A percentile compares a stretch with the other conserved stretches of the same genome.
Evolutionary conservation across 805 yeast genomes (phyloP).

Genomic region (Barnettozyma californica): DNA sequence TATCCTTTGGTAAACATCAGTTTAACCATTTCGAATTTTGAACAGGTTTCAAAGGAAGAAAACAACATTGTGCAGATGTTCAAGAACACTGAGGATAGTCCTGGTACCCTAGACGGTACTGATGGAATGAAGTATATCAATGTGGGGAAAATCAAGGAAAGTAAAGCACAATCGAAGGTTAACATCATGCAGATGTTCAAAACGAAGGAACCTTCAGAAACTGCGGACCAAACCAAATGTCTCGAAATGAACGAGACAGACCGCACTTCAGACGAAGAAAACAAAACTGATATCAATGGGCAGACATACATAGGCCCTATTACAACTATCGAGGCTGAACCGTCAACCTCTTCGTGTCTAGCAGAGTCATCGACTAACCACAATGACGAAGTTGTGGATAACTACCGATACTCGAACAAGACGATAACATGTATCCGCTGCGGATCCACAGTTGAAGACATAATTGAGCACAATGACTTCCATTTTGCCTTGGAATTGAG

Average conservation of each 20-base stretch:
- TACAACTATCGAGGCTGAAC: neutral
- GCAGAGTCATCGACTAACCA: neutral
- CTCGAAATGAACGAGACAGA: neutral
- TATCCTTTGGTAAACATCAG: slow-evolving; percentile 49
- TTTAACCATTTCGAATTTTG: slow-evolving; percentile 50
- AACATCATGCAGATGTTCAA: slow-evolving; percentile 1
- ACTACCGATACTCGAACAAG: neutral
- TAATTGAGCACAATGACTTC: slow-evolving; percentile 47
- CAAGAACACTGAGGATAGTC: slow-evolving; percentile 8
- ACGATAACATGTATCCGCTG: slow-evolving; percentile 10
- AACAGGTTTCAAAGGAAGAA: slow-evolving; percentile 21
- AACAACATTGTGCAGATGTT: slow-evolving; percentile 4
- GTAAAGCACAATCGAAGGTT: neutral
- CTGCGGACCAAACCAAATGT: neutral
- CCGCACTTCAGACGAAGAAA: neutral
- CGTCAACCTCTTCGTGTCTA: too few species aligned
- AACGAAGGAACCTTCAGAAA: neutral
- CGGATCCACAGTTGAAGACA: slow-evolving; percentile 17
- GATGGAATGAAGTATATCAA: slow-evolving; percentile 2
- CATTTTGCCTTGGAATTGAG: slow-evolving; percentile 49
- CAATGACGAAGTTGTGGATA: neutral
- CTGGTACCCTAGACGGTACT: slow-evolving; percentile 8
- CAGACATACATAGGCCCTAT: neutral
- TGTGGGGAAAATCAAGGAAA: neutral
- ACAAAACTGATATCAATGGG: neutral